Percentiles rank a stretch among this genome's conserved stretches.
phyloP scores from a whole-genome alignment of 495 filamentous ascomycete species.

The Neurospora pannonica region DNA sequence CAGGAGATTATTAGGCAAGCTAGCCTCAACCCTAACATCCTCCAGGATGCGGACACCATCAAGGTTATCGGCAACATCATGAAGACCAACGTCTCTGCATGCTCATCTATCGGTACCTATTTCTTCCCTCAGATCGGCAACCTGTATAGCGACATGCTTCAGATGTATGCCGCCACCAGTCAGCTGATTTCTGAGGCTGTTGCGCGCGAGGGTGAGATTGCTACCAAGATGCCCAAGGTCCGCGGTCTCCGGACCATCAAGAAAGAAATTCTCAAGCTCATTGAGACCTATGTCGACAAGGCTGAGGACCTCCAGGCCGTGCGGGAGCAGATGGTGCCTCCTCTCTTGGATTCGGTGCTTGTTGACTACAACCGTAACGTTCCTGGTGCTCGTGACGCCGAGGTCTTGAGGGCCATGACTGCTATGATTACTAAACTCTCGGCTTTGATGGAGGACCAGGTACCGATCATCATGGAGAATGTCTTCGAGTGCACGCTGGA shows the following conservation, averaged over 20 bases:
- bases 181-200: slow-evolving; percentile 90
- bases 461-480: slow-evolving; percentile 94
- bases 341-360: slow-evolving; percentile 88
- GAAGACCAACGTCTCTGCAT: slow-evolving; percentile 98
- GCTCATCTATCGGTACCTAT: slow-evolving; percentile 88
- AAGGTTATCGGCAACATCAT: slow-evolving; percentile 99
- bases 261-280: slow-evolving; percentile 97
- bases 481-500: slow-evolving; percentile 97
- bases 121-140: slow-evolving; percentile 99
- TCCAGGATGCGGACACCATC: slow-evolving; percentile 89
- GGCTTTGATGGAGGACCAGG: slow-evolving; percentile 93
- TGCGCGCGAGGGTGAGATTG: slow-evolving; percentile 79
- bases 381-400: slow-evolving; percentile 88
- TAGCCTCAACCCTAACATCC: slow-evolving; percentile 65
- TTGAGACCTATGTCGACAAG: slow-evolving; percentile 96
- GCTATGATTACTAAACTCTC: slow-evolving; percentile 92
- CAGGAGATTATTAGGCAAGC: slow-evolving; percentile 83
- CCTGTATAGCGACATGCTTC: slow-evolving; percentile 97
- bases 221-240: slow-evolving; percentile 96
- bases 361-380: slow-evolving; percentile 97
- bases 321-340: slow-evolving; percentile 85
- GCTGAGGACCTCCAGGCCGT: slow-evolving; percentile 93
- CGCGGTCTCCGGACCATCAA: slow-evolving; percentile 95
- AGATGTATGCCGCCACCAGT: slow-evolving; percentile 96
- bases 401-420: slow-evolving; percentile 95